Evolutionary conservation across 257 asterid species (phyloP).

Genomic region (Eustoma russellianum): DNA sequence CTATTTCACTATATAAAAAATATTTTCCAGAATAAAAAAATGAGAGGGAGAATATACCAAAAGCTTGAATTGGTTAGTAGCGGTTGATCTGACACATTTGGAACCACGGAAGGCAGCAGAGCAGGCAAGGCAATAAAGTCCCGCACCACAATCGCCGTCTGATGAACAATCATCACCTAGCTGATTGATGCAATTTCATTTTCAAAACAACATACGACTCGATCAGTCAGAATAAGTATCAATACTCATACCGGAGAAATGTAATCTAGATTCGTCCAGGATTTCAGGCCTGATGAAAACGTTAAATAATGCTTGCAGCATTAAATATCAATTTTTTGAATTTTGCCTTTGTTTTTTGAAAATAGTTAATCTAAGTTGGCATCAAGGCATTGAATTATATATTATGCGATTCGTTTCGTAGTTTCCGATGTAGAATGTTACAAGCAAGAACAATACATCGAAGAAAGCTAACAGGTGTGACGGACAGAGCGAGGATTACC

Average conservation of each 20-base stretch:
- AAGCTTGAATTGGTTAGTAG: constrained; percentile 53
- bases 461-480: too few relatives aligned
- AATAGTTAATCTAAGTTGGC: too few relatives aligned
- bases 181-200: constrained; percentile 14
- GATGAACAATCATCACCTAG: constrained; percentile 41
- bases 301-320: too few relatives aligned
- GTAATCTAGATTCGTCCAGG: too few relatives aligned
- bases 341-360: too few relatives aligned
- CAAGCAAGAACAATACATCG: too few relatives aligned
- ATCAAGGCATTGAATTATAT: too few relatives aligned
- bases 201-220: not conserved
- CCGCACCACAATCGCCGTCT: constrained; percentile 49
- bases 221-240: not conserved
- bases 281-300: too few relatives aligned
- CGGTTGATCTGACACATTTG: constrained; percentile 60
- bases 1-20: too few relatives aligned
- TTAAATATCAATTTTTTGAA: too few relatives aligned
- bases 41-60: constrained; percentile 30
- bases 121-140: constrained; percentile 53
- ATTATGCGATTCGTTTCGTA: too few relatives aligned
- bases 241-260: not conserved
- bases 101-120: constrained; percentile 34
- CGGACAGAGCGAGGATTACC: constrained; percentile 4
- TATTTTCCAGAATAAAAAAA: not conserved
- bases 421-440: too few relatives aligned